Evolutionary conservation across 371 early-diverging fungal species (phyloP), one percentile per base, ranked within the genome.

Genomic region (Saksenaea oblongispora): DNA sequence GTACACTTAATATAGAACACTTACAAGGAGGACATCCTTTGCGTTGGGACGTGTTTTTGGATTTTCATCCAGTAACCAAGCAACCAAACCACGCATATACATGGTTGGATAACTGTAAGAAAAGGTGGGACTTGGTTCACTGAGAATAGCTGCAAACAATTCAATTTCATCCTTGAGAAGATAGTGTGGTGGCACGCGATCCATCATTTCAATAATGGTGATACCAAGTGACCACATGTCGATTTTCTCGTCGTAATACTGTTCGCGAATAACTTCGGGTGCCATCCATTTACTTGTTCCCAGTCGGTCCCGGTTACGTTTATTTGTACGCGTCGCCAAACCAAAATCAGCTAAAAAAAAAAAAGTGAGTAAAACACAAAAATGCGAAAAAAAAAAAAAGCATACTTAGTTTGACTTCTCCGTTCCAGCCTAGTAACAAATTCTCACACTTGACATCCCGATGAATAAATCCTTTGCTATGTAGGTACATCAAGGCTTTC

Each of bases 151-250:
- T 42, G 74, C 73, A 56, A 78, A 81, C 17, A 81, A 53, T 56
- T 78, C 82, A 57, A 69, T 68, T 51, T 78, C 79, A 18, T 81
- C 77, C 58, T 81, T 78, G 63, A 81, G 68, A 9, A 73, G 39
- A 36, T 81, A 81, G 39, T 81, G 82, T 44, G 82, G 82, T 31
- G 82, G 82, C 2, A 81, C 82, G n/a, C 82, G 73, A 58, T 81
- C 82, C 82, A 81, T 81, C 82, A 81, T 81, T 68, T 81, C 82
- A 62, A 81, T 81, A 34, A 81, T 69, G 42, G 82, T 76, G 34
- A 99, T 93, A n/a, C 99, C 99, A 35, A 99, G 77, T 34, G 96
- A 93, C 99, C 99, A 99, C 71, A 98, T 79, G 75, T 99, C 99
- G 14, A 99, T 95, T 26, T 87, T 86, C 42, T 87, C 87, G 58